Percentiles rank a stretch among this genome's conserved stretches.
These are phyloP conservation scores for Cyberlindnera misumaiensis DNA, from an alignment of 805 yeast genomes.

Conservation along the genomic window DNA sequence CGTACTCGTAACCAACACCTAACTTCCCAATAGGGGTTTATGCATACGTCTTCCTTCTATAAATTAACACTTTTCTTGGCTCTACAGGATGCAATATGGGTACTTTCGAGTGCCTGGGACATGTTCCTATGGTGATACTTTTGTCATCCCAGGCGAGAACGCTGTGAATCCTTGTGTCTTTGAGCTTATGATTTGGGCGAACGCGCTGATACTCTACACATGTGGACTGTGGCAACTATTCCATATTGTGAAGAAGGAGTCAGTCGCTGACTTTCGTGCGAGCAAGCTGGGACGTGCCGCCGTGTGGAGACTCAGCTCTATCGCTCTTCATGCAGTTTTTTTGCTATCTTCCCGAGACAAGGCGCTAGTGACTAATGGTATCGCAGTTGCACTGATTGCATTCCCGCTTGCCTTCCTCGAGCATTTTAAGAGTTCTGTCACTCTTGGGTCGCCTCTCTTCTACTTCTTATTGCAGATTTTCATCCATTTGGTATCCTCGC, in stretches of 20 bases:
- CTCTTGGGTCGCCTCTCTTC: conserved; percentile 63
- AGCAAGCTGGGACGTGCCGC: conserved; percentile 14
- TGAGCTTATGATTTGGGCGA: conserved; percentile 8
- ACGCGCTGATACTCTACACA: conserved; percentile 7
- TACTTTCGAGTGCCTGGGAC: conserved; percentile 1
- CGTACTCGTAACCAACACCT: no score
- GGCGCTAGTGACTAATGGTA: conserved; percentile 9
- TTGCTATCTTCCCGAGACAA: neutral
- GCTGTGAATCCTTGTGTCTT: conserved; percentile 23
- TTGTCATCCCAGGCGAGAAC: conserved; percentile 19
- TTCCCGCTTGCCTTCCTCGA: conserved; percentile 41
- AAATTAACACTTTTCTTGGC: neutral
- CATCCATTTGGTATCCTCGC: conserved; percentile 37
- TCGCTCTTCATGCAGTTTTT: conserved; percentile 8
- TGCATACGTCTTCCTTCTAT: no score
- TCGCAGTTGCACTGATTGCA: conserved; percentile 21
- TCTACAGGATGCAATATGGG: neutral
- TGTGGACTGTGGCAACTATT: conserved; percentile 16
- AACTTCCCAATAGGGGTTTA: no score
- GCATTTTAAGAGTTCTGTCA: conserved; percentile 34
- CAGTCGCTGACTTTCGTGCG: conserved; percentile 7
- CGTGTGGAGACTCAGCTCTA: conserved; percentile 7
- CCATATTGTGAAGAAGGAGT: neutral
- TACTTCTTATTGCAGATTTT: conserved; percentile 63
- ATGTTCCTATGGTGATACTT: conserved; percentile 7